phyloP scores from a whole-genome alignment of 495 filamentous ascomycete species.

The Hyaloscypha hepaticicola region DNA sequence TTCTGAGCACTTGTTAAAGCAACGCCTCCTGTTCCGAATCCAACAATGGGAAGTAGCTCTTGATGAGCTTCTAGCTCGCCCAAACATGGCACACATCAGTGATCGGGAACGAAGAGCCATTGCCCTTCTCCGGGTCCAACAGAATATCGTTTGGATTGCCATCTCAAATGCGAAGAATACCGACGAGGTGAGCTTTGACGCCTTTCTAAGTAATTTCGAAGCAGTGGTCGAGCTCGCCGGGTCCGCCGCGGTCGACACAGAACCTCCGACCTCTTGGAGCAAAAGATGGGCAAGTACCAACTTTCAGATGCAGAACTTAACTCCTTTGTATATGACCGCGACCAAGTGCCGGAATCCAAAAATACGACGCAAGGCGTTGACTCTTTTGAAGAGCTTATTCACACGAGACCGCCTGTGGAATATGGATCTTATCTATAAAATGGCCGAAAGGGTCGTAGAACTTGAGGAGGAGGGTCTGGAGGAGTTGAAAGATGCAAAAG shows the following conservation, averaged over 20 bases:
- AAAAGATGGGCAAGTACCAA: not conserved
- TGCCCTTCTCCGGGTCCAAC: not conserved
- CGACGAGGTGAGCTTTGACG: constrained; percentile 5
- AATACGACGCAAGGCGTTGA: constrained; percentile 41
- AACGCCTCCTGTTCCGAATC: not conserved
- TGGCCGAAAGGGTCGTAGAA: constrained; percentile 7
- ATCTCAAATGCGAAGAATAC: not conserved
- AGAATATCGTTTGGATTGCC: not conserved
- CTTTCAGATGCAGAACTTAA: constrained; percentile 36
- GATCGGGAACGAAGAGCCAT: not conserved
- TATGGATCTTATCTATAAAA: not conserved
- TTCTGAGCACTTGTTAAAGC: not conserved
- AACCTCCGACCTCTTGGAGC: not conserved
- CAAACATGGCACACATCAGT: not conserved
- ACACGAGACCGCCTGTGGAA: not conserved
- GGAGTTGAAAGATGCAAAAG: not conserved
- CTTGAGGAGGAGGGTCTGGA: constrained; percentile 6
- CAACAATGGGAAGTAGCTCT: not conserved
- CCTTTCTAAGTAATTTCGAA: constrained; percentile 2
- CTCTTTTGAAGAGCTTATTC: not conserved
- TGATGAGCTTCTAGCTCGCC: not conserved
- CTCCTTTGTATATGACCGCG: constrained; percentile 36
- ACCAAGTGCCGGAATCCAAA: constrained; percentile 43
- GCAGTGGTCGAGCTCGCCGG: not conserved
- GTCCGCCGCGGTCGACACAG: not conserved